A percentile compares a stretch with the other conserved stretches of the same genome.
phyloP scores from a whole-genome alignment of 768 basidiomycete species.

The Plicaturopsis crispa region DNA sequence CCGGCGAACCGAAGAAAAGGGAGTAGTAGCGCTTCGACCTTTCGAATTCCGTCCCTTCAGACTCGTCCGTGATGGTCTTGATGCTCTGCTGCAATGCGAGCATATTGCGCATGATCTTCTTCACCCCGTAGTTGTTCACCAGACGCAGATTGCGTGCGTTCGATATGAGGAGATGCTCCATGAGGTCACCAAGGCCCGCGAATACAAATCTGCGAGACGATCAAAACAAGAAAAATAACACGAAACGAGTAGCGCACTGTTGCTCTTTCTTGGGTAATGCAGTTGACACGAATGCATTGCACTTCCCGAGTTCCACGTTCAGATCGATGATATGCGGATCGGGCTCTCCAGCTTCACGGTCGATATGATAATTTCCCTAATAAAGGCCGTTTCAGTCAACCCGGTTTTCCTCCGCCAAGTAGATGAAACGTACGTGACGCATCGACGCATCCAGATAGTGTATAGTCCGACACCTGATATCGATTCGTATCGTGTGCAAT shows the following conservation, averaged over 20 bases:
- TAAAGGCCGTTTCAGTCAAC: neutral
- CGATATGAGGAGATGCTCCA: slow-evolving; percentile 76
- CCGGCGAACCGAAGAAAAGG: slow-evolving; percentile 66
- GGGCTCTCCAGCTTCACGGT: slow-evolving; percentile 83
- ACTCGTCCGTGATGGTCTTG: slow-evolving; percentile 62
- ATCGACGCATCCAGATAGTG: slow-evolving; percentile 78
- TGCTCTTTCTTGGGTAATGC: slow-evolving; percentile 60
- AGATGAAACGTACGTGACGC: slow-evolving; percentile 47
- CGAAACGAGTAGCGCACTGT: slow-evolving; percentile 38
- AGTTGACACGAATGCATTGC: slow-evolving; percentile 60
- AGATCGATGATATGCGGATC: slow-evolving; percentile 85
- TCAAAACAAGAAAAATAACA: slow-evolving; percentile 6
- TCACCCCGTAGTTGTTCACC: slow-evolving; percentile 70
- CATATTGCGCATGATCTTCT: slow-evolving; percentile 85
- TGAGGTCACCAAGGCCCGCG: slow-evolving; percentile 74
- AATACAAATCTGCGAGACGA: slow-evolving; percentile 66
- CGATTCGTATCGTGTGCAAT: slow-evolving; percentile 80
- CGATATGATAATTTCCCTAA: slow-evolving; percentile 83
- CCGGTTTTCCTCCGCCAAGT: too few species aligned
- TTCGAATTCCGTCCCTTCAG: slow-evolving; percentile 61
- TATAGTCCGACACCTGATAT: slow-evolving; percentile 78
- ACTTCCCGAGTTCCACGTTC: slow-evolving; percentile 70
- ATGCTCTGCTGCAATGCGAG: slow-evolving; percentile 88
- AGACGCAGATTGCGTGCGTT: slow-evolving; percentile 63
- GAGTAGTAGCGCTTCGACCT: slow-evolving; percentile 76